Percentiles rank a stretch among this genome's conserved stretches.
phyloP scores from a whole-genome alignment of 306 rosid genomes.

The Lagenaria siceraria region DNA sequence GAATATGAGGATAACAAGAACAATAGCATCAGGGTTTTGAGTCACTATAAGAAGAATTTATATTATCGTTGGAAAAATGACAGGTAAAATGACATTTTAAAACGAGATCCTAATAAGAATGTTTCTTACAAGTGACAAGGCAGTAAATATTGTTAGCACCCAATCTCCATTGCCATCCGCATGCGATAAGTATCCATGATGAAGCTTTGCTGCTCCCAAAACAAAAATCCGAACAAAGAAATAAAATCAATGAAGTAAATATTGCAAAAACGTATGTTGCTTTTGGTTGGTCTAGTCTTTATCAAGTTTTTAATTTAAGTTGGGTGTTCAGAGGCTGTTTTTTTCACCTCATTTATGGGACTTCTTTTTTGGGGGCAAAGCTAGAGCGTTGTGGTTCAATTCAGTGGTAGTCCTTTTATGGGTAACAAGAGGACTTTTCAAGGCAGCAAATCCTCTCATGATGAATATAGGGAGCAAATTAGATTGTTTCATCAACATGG shows the following conservation, averaged over 20 bases:
- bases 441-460: background rate
- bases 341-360: background rate
- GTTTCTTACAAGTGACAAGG: constrained; percentile 74
- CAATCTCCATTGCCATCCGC: constrained; percentile 99
- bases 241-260: background rate
- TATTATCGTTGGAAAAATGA: background rate
- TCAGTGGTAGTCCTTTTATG: background rate
- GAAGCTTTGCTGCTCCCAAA: constrained; percentile 62
- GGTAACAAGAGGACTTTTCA: background rate
- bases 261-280: background rate
- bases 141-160: constrained; percentile 80
- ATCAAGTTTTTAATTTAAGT: background rate
- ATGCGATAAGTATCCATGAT: constrained; percentile 79
- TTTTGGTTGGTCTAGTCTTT: background rate
- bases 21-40: background rate
- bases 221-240: constrained; percentile 2
- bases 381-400: background rate
- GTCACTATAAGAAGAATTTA: background rate
- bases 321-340: background rate
- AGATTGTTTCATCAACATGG: background rate
- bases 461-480: background rate
- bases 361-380: background rate
- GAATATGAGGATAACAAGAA: background rate
- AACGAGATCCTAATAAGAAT: background rate
- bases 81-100: background rate